Evolutionary conservation across 2,329 filamentous ascomycete species (phyloP), one percentile per base, ranked within the genome.

Genomic region (Thelonectria discophora): DNA sequence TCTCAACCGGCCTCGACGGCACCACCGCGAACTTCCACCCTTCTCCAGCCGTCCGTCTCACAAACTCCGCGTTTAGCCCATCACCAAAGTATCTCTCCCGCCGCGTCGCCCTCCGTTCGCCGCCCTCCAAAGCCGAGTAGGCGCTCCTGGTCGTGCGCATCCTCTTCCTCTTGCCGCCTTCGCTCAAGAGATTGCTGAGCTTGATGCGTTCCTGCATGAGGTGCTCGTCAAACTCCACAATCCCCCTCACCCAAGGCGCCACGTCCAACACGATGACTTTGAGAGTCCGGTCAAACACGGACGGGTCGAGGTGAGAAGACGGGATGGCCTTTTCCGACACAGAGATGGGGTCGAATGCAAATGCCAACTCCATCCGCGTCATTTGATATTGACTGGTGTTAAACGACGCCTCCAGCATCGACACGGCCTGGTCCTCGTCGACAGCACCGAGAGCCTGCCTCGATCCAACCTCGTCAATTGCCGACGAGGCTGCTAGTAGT

Each of bases 201-300:
- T 84, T 83, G 8, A 86, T 74, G 11, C 92, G 86, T 65, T 92
- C 86, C 63, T 87, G 81, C 70, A 93, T 90, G 1, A 95, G 83
- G 1, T 82, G 83, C 18, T 87, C 80, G 69, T 98, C 94, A 72
- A 90, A 91, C 0, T 88, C 83, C 2, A 94, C 88, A 62, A 99
- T 98, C 39, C 85, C 84, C 11, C 96, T 90, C n/a, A 98, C 86
- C 74, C 92, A 98, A 0, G 96, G 95, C 0, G 93, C 94, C 2
- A 98, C 81, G 65, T 99, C 95, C 12, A 89, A 79, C 0, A 86
- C 83, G 32, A 97, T 86, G 18, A 89, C 80, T 0, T 77, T 75
- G 69, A 90, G 79, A 0, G 88, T 87, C 45, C 91, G 87, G 69
- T 97, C 93, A 66, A 97, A 93, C 0, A 90, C 87, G 0, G 92